Conservation (phyloP, 2,329 filamentous ascomycete species). For the Metarhizium humberi region DNA sequence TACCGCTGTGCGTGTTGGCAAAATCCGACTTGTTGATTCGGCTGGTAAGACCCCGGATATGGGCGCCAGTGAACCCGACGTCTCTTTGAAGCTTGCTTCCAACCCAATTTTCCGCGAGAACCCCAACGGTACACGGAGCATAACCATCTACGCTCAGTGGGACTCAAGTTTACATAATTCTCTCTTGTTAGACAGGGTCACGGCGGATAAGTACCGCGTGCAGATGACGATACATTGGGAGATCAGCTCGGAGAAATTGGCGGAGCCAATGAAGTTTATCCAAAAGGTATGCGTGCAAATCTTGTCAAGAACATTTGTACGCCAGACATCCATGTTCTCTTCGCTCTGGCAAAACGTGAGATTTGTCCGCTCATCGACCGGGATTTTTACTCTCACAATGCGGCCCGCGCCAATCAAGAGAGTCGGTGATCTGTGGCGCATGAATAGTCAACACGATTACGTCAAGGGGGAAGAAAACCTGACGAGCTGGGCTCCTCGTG, state of each 20-base stretch:
- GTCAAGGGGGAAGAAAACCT: slow-evolving; percentile 92
- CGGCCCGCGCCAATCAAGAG: slow-evolving; percentile 84
- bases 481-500: slow-evolving; percentile 75
- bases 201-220: slow-evolving; percentile 84
- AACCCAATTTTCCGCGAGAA: slow-evolving; percentile 76
- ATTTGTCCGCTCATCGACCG: slow-evolving; percentile 78
- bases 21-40: slow-evolving; percentile 74
- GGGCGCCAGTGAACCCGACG: slow-evolving; percentile 60
- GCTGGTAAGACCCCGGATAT: slow-evolving; percentile 78
- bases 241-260: slow-evolving; percentile 70
- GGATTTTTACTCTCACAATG: slow-evolving; percentile 78
- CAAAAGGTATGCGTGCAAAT: slow-evolving; percentile 77
- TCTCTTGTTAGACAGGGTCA: slow-evolving; percentile 85
- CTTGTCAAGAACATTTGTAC: slow-evolving; percentile 71
- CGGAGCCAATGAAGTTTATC: slow-evolving; percentile 81
- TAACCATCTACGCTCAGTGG: slow-evolving; percentile 88
- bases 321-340: slow-evolving; percentile 79
- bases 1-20: slow-evolving; percentile 65
- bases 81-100: slow-evolving; percentile 67
- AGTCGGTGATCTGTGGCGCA: slow-evolving; percentile 87
- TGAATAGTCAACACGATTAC: slow-evolving; percentile 91
- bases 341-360: slow-evolving; percentile 77
- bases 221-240: slow-evolving; percentile 85
- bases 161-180: slow-evolving; percentile 91
- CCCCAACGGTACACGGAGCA: slow-evolving; percentile 79